Evolutionary conservation across 176 grass and related monocot genomes (phyloP).

Genomic region (Musa itinerans): DNA sequence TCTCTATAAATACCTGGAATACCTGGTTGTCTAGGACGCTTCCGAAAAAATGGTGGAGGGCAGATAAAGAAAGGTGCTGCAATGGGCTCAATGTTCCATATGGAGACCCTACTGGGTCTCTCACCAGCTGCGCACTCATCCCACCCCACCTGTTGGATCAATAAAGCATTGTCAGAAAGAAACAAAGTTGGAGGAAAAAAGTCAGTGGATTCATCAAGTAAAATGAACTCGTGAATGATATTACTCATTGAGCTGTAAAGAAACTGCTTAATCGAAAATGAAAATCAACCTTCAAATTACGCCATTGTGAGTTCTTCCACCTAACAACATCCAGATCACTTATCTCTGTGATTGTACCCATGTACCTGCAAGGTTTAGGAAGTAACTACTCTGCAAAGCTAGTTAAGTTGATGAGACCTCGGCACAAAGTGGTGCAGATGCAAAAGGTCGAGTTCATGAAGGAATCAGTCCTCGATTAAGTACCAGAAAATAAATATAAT

Average conservation of each 20-base stretch:
- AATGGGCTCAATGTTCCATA: conserved; percentile 68
- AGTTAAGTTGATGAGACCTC: neutral
- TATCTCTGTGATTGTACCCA: conserved; percentile 67
- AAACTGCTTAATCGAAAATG: neutral
- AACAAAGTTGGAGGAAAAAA: neutral
- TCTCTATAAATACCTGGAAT: conserved; percentile 39
- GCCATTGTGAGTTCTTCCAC: conserved; percentile 72
- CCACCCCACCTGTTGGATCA: conserved; percentile 50
- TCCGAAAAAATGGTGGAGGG: conserved; percentile 56
- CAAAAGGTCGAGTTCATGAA: neutral
- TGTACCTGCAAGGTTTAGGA: conserved; percentile 37
- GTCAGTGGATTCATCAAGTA: neutral
- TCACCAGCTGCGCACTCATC: conserved; percentile 67
- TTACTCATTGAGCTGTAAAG: neutral
- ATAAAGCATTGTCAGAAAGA: neutral
- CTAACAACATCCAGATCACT: conserved; percentile 67
- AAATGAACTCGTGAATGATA: neutral
- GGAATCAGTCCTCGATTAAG: neutral
- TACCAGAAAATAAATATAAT: neutral
- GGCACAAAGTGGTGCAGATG: neutral
- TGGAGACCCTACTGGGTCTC: conserved; percentile 51
- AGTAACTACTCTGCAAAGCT: too few species aligned
- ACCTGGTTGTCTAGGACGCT: conserved; percentile 60
- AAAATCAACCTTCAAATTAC: conserved; percentile 53
- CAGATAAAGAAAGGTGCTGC: conserved; percentile 63